phyloP scores from a whole-genome alignment of 176 grass and related monocot species.

The Ensete glaucum region DNA sequence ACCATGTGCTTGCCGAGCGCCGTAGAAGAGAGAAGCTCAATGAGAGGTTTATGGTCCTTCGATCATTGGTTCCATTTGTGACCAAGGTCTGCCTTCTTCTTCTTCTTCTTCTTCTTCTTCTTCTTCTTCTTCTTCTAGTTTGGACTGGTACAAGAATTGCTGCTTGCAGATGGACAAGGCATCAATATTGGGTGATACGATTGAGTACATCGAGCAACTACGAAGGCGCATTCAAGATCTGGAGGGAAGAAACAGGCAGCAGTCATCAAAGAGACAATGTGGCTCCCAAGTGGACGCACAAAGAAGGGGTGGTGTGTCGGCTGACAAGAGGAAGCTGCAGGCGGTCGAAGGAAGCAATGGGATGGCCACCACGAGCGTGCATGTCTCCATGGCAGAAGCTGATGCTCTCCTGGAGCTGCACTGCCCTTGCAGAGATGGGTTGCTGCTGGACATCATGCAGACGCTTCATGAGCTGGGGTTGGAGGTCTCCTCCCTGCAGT shows the following conservation, averaged over 20 bases:
- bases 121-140: too few relatives aligned
- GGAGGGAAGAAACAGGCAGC: constrained; percentile 29
- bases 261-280: too few relatives aligned
- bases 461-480: constrained; percentile 44
- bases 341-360: constrained; percentile 7
- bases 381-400: constrained; percentile 58
- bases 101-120: not conserved
- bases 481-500: constrained; percentile 48
- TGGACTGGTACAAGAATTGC: too few relatives aligned
- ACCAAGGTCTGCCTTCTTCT: constrained; percentile 45
- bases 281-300: too few relatives aligned
- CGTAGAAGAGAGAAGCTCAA: constrained; percentile 82
- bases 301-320: too few relatives aligned
- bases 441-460: constrained; percentile 58
- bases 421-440: constrained; percentile 46
- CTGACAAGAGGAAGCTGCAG: constrained; percentile 19
- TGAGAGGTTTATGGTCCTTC: constrained; percentile 68
- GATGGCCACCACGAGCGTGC: constrained; percentile 9
- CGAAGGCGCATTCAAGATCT: constrained; percentile 61
- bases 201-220: constrained; percentile 87
- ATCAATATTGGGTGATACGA: constrained; percentile 69
- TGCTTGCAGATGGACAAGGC: constrained; percentile 68
- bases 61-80: constrained; percentile 77
- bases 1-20: constrained; percentile 71
- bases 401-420: constrained; percentile 62